These are phyloP conservation scores for Gossypium arboreum DNA, from an alignment of 345 rosid species.

Conservation along the genomic window DNA sequence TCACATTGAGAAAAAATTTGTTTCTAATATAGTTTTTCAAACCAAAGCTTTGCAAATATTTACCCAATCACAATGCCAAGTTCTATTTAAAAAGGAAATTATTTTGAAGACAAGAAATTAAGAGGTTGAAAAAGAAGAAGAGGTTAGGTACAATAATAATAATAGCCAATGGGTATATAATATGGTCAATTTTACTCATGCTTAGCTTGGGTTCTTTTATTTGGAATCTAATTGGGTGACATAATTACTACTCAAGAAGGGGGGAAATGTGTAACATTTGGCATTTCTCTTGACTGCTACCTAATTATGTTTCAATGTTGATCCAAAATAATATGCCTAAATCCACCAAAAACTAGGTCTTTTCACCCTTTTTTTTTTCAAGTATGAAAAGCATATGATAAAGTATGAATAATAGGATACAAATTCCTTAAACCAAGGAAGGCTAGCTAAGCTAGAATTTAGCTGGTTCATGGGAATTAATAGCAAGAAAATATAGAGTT, in stretches of 20 bases:
- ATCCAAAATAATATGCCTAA: not conserved
- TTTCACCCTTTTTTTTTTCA: not conserved
- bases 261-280: not conserved
- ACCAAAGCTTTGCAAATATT: not conserved
- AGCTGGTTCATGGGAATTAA: not conserved
- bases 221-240: not conserved
- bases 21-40: not conserved
- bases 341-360: not conserved
- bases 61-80: not conserved
- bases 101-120: not conserved
- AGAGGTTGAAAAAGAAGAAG: too few relatives aligned
- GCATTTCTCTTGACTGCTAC: constrained; percentile 1
- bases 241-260: not conserved
- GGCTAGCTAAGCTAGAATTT: not conserved
- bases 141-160: not conserved
- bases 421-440: constrained; percentile 14
- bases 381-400: not conserved
- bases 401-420: constrained; percentile 1
- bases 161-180: not conserved
- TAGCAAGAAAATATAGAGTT: not conserved
- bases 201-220: not conserved
- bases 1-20: not conserved
- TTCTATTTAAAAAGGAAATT: not conserved
- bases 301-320: not conserved
- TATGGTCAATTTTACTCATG: not conserved